phyloP scores from a whole-genome alignment of 352 stramenopile species.

The Phytophthora lateralis region DNA sequence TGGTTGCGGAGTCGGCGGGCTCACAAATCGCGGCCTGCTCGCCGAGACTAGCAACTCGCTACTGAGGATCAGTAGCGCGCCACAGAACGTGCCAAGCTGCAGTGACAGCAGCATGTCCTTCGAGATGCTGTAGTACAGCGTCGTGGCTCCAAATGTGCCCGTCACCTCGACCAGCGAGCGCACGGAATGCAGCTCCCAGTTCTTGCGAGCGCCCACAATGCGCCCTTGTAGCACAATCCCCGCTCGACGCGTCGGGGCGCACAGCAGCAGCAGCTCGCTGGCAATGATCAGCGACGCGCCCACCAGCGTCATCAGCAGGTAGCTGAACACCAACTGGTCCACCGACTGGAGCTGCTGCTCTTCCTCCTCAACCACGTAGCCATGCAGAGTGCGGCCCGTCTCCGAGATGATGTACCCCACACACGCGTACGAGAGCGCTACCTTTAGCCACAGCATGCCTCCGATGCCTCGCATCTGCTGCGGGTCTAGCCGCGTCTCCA shows the following conservation, averaged over 20 bases:
- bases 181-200: constrained; percentile 66
- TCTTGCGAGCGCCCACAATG: constrained; percentile 67
- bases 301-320: constrained; percentile 74
- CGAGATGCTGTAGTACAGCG: constrained; percentile 59
- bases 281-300: constrained; percentile 77
- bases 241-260: constrained; percentile 56
- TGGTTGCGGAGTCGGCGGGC: constrained; percentile 28
- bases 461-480: constrained; percentile 39
- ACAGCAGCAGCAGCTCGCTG: constrained; percentile 78
- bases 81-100: constrained; percentile 73
- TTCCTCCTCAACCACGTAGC: constrained; percentile 43
- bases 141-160: constrained; percentile 58
- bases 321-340: constrained; percentile 73
- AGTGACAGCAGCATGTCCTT: constrained; percentile 71
- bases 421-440: constrained; percentile 63
- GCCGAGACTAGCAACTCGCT: constrained; percentile 52
- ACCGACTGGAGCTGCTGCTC: constrained; percentile 43
- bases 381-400: constrained; percentile 47
- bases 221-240: constrained; percentile 73
- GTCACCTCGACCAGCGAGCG: constrained; percentile 69
- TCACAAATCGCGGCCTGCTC: constrained; percentile 21
- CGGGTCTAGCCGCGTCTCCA: constrained; percentile 49
- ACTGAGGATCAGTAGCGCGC: constrained; percentile 58
- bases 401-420: constrained; percentile 72
- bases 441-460: constrained; percentile 71